Base-by-base conservation (phyloP, 495 filamentous ascomycete species). In the Hypoxylon cercidicola region DNA sequence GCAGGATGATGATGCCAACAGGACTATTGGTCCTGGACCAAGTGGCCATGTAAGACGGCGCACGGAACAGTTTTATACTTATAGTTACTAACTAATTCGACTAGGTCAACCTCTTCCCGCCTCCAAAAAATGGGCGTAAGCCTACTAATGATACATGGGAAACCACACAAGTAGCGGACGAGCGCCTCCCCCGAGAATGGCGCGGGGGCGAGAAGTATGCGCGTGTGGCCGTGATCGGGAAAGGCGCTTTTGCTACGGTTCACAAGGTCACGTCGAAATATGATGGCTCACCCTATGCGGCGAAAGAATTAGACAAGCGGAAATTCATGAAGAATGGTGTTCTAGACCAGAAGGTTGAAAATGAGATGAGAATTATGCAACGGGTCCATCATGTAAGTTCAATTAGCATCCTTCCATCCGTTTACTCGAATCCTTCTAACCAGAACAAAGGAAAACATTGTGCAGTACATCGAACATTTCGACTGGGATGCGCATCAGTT, bases 341-440 rank as follows among this genome's bases (percentile, higher is more conserved):
- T 18, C 76, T 93, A 23, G 91, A 93, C 69, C 86, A 89, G 66
- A 94, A 93, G 72, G 88, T 98, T 2, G 89, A 96, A 64, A 97
- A 94, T 64, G 95, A 99, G 75, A 93, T 98, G 87, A 89, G 87
- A 39, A 97, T 99, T 58, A 97, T 99, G 88, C 85, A 89, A 67
- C 83, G 79, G 30, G 78, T 98, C 19, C 79, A 87, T 50, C 95
- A 99, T 79, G 92, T 94, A 78, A 85, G 89, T 78, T 16, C 48
- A 25, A 2, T 23, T 15, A 39, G 35, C 34, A 11, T 28, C 19
- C 37, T 12, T 15, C 45, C 19, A 6, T 18, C 16, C 20, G 19
- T 25, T 48, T 56, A 18, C n/a, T 51, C 43, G 7, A 12, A 34
- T 44, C 49, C 16, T 46, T 30, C 73, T 76, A 56, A 74, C 51